Conservation (phyloP, 257 asterid species). For the Anisodus tanguticus region DNA sequence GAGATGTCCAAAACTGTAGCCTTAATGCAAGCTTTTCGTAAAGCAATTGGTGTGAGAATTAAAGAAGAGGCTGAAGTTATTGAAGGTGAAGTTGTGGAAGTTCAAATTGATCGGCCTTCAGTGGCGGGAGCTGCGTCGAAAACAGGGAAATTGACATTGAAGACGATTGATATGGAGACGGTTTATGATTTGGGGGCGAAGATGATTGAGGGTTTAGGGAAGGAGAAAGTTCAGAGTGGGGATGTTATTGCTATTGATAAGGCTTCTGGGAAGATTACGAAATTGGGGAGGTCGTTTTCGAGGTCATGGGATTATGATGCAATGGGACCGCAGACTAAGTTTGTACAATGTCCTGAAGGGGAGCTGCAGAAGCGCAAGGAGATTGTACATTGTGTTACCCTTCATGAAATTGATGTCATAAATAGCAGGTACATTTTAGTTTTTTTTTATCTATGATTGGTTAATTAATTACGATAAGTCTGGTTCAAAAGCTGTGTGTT, state of each 20-base stretch:
- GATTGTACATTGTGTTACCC: slow-evolving; percentile 88
- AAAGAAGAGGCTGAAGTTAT: slow-evolving; percentile 89
- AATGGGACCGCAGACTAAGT: slow-evolving; percentile 90
- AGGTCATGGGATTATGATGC: slow-evolving; percentile 95
- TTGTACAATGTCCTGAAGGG: slow-evolving; percentile 97
- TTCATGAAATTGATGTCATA: slow-evolving; percentile 92
- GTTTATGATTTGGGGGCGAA: slow-evolving; percentile 84
- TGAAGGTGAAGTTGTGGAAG: slow-evolving; percentile 92
- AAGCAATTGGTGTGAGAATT: slow-evolving; percentile 80
- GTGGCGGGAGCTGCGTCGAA: slow-evolving; percentile 77
- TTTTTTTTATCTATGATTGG: too few species aligned
- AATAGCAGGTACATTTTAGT: slow-evolving; percentile 67
- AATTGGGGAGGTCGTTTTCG: slow-evolving; percentile 87
- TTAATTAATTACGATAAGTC: too few species aligned
- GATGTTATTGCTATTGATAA: slow-evolving; percentile 90
- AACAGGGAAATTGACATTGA: slow-evolving; percentile 80
- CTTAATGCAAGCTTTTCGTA: slow-evolving; percentile 87
- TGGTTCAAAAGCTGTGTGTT: too few species aligned
- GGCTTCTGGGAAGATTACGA: slow-evolving; percentile 85
- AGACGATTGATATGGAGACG: slow-evolving; percentile 92
- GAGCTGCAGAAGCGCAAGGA: slow-evolving; percentile 98
- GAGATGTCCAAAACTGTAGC: slow-evolving; percentile 94
- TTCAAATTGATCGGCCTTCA: slow-evolving; percentile 79
- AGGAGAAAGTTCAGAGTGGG: slow-evolving; percentile 95
- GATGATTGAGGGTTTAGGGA: slow-evolving; percentile 91